Percentiles rank a stretch among this genome's conserved stretches.
Evolutionary conservation across 768 basidiomycete genomes (phyloP).

Genomic region (Boletus speciosus): DNA sequence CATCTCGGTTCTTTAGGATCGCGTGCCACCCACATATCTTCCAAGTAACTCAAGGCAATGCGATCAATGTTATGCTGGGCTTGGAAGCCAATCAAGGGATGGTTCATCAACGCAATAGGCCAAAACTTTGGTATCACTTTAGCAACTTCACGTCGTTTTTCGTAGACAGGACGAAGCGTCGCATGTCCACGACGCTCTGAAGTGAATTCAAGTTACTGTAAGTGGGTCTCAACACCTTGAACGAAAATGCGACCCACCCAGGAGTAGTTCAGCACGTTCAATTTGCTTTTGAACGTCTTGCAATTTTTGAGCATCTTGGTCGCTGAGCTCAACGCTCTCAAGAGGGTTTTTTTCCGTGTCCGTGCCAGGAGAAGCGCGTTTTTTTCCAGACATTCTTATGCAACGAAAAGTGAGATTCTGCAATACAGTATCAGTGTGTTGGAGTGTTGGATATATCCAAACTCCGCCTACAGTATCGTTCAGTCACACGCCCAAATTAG

Average conservation of each 20-base stretch:
- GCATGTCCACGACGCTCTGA: conserved; percentile 64
- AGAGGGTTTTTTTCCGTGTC: conserved; percentile 71
- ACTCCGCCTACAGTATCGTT: conserved; percentile 27
- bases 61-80: conserved; percentile 74
- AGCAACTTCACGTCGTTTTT: conserved; percentile 63
- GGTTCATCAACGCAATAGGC: conserved; percentile 81
- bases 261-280: conserved; percentile 63
- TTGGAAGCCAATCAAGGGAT: conserved; percentile 58
- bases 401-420: conserved; percentile 3
- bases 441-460: conserved; percentile 26
- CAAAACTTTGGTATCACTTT: conserved; percentile 77
- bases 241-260: conserved; percentile 49
- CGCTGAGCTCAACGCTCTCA: conserved; percentile 61
- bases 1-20: conserved; percentile 72
- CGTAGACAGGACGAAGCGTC: conserved; percentile 58
- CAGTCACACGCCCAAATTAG: conserved; percentile 5
- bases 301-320: conserved; percentile 71
- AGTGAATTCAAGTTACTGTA: conserved; percentile 1
- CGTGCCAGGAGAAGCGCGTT: conserved; percentile 78
- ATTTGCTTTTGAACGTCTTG: conserved; percentile 63
- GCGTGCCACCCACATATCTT: conserved; percentile 80
- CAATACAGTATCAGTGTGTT: conserved; percentile 1
- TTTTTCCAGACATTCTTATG: conserved; percentile 43
- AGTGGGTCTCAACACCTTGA: not conserved
- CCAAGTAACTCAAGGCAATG: conserved; percentile 76